These are phyloP conservation scores for Cyclotella baltica DNA, from an alignment of 108 stramenopile species.

Conservation along the genomic window DNA sequence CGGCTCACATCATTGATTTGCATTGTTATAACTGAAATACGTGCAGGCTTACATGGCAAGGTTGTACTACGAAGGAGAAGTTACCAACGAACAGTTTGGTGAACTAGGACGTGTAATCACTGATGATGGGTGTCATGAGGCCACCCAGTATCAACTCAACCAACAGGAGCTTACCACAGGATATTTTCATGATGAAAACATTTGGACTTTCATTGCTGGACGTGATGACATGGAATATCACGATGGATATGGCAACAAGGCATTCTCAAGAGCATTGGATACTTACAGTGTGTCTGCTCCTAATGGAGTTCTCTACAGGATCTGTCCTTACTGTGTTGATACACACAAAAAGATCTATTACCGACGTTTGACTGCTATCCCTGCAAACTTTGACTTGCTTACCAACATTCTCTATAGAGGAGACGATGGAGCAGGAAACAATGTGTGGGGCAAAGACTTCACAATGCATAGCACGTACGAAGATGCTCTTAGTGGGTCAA, in stretches of 20 bases:
- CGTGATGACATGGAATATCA: neutral
- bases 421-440: conserved; percentile 5
- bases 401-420: conserved; percentile 22
- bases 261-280: conserved; percentile 28
- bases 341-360: conserved; percentile 48
- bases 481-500: conserved; percentile 40
- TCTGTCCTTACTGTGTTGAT: conserved; percentile 25
- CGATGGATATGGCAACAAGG: conserved; percentile 26
- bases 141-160: conserved; percentile 14
- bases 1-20: too few species aligned
- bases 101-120: conserved; percentile 33
- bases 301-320: conserved; percentile 28
- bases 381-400: conserved; percentile 33
- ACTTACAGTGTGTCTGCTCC: conserved; percentile 14
- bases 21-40: too few species aligned
- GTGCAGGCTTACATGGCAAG: conserved; percentile 46
- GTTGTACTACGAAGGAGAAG: conserved; percentile 44
- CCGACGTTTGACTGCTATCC: conserved; percentile 33
- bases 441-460: conserved; percentile 42
- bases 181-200: conserved; percentile 28
- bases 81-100: conserved; percentile 30
- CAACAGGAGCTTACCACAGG: conserved; percentile 31
- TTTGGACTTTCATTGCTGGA: conserved; percentile 47
- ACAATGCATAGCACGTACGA: conserved; percentile 54
- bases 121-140: conserved; percentile 25